Base-by-base conservation (phyloP, 2,329 filamentous ascomycete species). In the Aspergillus sergii region DNA sequence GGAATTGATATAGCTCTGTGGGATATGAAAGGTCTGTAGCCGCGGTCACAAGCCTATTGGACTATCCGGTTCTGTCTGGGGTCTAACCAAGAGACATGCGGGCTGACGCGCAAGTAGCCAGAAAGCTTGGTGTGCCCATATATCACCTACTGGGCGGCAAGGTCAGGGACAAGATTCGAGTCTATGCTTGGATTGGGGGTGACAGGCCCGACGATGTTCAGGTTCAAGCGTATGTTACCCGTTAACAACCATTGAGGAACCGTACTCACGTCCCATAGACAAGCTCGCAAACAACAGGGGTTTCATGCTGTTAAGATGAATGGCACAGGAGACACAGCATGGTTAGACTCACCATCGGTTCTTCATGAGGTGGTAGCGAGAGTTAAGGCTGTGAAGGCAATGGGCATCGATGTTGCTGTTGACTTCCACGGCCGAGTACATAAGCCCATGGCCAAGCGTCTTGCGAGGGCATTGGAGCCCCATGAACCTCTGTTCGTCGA, bases 371-470 rank as follows among this genome's bases (percentile, higher is more conserved):
- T 86, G 46, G 86, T 93, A 3, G 86, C 90, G 59, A 83, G 91
- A 2, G 79, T 94, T 16, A 88, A 89, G 68, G 81, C 84, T 0
- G 91, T 94, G 7, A 92, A 90, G 72, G 82, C 83, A 0, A 78
- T 92, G 0, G 90, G 90, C 1, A 85, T 94, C 67, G 90, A 93
- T 65, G 90, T 85, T 0, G 91, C 88, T 1, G 82, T 94, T n/a
- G 91, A 94, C 69, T 93, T 93, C 75, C 91, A 94, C 73, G 91
- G 91, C 2, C 86, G 91, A 9, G 80, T 92, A 0, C 91, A 93
- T 75, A 89, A 89, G 62, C 89, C 90, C 12, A 93, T 93, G 90
- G 90, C 90, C 0, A 92, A 91, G 68, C 91, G 93, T 68, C 83
- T 94, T 2, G 89, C 88, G 1, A 84, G 85, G 64, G 82, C 85